Evolutionary conservation across 2,329 filamentous ascomycete species (phyloP), one percentile per base, ranked within the genome.

Genomic region (Aspergillus sp.): DNA sequence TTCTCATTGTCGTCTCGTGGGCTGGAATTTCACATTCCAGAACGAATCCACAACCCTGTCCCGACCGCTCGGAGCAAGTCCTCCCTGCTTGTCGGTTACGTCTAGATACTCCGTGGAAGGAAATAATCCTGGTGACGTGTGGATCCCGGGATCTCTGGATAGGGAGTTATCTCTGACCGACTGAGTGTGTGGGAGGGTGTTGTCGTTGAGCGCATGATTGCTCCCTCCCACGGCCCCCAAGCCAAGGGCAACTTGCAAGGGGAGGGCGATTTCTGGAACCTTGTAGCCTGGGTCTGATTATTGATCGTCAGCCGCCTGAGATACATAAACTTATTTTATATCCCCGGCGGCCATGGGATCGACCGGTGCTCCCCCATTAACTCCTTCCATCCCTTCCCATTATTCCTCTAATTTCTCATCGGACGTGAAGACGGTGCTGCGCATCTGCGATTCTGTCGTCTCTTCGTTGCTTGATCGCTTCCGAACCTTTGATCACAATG

Each of bases 401-500:
- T 27, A 6, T 26, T 34, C 32, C 32, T 36, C 26, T 36, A 36
- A n/a, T 10, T 36, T 19, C 9, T 19, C 34, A 19, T 36, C 34
- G 2, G 34, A 36, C 26, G n/a, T 36, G 10, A 36, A 36, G n/a
- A 26, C 8, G 9, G 36, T 39, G n/a, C 27, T 39, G 36, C 12
- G 36, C 36, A 39, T 39, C 36, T 57, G 53, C 47, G 50, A 58
- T 43, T 55, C 55, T 10, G 48, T 52, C 33, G 50, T 54, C 30
- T 29, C 54, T 30, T 53, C 52, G 26, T 42, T 58, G 40, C 39
- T 54, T 50, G 52, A 44, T 44, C 49, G 48, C 47, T 46, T 56
- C 40, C 54, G 55, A 30, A 50, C 49, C 29, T 38, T 58, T 38
- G 53, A 57, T 42, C 45, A 46, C 41, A 52, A 67, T 64, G 65